These are phyloP conservation scores for Eruca vesicaria DNA, from an alignment of 441 rosid genomes.

Conservation along the genomic window DNA sequence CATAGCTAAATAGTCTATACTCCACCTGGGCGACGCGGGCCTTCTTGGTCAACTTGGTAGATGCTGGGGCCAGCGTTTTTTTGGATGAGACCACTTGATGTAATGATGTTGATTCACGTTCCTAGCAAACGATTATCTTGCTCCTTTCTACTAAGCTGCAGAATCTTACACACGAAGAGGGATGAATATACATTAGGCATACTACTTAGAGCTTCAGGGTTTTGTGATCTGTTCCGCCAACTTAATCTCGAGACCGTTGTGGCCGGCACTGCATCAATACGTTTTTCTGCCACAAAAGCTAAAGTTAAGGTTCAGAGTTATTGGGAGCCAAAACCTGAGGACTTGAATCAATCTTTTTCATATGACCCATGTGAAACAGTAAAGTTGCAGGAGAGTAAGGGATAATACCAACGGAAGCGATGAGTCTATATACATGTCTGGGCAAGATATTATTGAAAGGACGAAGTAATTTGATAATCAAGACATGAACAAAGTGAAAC, in stretches of 20 bases:
- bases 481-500: not conserved
- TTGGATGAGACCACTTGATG: not conserved
- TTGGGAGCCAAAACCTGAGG: not conserved
- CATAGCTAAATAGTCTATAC: too few species aligned
- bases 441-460: slow-evolving; percentile 28
- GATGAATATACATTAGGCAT: not conserved
- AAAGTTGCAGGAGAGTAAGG: not conserved
- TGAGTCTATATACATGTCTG: slow-evolving; percentile 34
- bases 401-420: slow-evolving; percentile 17
- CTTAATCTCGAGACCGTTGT: not conserved
- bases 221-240: not conserved
- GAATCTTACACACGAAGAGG: not conserved
- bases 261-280: not conserved
- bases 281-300: not conserved
- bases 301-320: too few species aligned
- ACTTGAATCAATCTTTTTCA: not conserved
- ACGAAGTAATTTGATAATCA: slow-evolving; percentile 20
- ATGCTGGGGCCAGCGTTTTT: not conserved
- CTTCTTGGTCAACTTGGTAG: not conserved
- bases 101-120: not conserved
- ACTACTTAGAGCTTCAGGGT: not conserved
- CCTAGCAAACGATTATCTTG: not conserved
- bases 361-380: not conserved
- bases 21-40: not conserved
- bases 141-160: not conserved